These are phyloP conservation scores for barley (Hordeum vulgare) DNA, from an alignment of 176 grass and related monocot genomes.

Conservation along the genomic window MorexV3_pseudomolecules_assembly NC_058518.1:284607233-284607732, in stretches of 20 bases:
- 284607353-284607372: not conserved
- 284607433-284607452: not conserved
- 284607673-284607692: not conserved
- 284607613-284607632: constrained; percentile 1
- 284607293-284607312: constrained; percentile 86
- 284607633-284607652: not conserved
- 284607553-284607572: constrained; percentile 1
- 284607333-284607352: not conserved
- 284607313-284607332: not conserved
- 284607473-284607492: not conserved
- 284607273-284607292: constrained; percentile 14
- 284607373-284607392: not conserved
- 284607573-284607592: constrained; percentile 16
- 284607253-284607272: not conserved
- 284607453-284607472: not conserved
- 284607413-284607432: not conserved
- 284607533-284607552: constrained; percentile 48
- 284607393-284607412: not conserved
- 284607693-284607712: not conserved
- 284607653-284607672: not conserved
- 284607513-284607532: not conserved
- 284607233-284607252: constrained; percentile 29
- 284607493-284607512: not conserved
- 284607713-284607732: not conserved
- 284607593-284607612: not conserved